Base-by-base conservation (phyloP, 2,329 filamentous ascomycete species). In the Penicillium sp. region DNA sequence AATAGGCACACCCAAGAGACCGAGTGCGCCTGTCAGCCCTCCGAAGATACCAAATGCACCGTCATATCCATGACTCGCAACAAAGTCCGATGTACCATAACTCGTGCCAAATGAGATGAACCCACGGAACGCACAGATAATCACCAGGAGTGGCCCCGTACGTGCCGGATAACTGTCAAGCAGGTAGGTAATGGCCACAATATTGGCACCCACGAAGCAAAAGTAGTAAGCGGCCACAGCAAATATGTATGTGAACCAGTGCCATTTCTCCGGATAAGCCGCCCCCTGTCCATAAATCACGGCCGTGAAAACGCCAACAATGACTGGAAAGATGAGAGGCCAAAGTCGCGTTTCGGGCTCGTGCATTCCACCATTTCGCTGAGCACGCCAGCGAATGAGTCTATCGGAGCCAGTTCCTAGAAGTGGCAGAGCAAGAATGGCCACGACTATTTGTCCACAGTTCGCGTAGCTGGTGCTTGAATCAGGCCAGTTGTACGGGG, bases 51-150 rank as follows among this genome's bases (percentile, higher is more conserved):
- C 61, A 50, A 73, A 74, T 0, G 70, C 62, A 2, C 69, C 69
- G 55, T 73, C 72, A 24, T 72, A 74, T 0, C 72, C 71, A 19
- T 61, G 44, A 1, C 21, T 52, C 2, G 52, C 55, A 10, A 68
- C 54, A 33, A 70, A 68, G 1, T 58, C 53, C 3, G 59, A 66
- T 14, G 72, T 72, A 10, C 75, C 73, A 58, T 76, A 77, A 48
- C 70, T 75, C 1, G 58, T 63, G 5, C 77, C 77, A 48, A 80
- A 80, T 1, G 72, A 75, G 8, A 81, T 74, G 37, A 80, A 73
- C 0, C 77, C 77, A 2, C 77, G 68, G 57, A 78, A 70, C 4
- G 78, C 76, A 46, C 76, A 79, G 26, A 81, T 75, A 31, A 81
- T 72, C 3, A 80, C 72, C 18, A 81, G 60, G 2, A 78, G 54